A percentile compares a stretch with the other conserved stretches of the same genome.
These are phyloP conservation scores for Suillus subalutaceus DNA, from an alignment of 768 basidiomycete genomes.

Conservation along the genomic window DNA sequence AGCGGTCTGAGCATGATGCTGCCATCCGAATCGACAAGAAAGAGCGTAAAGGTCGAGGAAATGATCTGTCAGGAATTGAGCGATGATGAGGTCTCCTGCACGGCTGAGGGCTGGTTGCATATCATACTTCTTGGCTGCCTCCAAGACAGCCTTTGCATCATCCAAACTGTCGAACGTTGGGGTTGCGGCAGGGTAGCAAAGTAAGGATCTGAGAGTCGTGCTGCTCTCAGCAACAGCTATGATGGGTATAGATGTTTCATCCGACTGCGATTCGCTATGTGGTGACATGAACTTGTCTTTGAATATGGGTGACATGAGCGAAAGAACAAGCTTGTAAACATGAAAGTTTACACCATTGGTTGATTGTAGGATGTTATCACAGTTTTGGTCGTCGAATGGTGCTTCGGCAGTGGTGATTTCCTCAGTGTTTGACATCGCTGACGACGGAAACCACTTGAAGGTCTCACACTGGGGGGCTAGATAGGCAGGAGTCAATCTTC, in stretches of 20 bases:
- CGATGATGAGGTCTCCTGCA: slow-evolving; percentile 18
- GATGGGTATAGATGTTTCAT: slow-evolving; percentile 26
- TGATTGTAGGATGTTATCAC: slow-evolving; percentile 40
- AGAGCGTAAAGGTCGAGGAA: slow-evolving; percentile 32
- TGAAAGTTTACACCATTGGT: slow-evolving; percentile 39
- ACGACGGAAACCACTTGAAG: too few species aligned
- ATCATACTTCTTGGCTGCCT: slow-evolving; percentile 26
- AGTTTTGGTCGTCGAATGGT: slow-evolving; percentile 34
- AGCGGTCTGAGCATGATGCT: slow-evolving; percentile 24
- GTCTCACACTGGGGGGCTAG: too few species aligned
- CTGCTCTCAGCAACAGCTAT: slow-evolving; percentile 45
- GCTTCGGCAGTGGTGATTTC: slow-evolving; percentile 8
- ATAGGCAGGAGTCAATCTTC: not conserved
- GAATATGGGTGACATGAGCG: slow-evolving; percentile 40
- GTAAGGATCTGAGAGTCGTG: slow-evolving; percentile 35
- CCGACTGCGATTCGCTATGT: slow-evolving; percentile 16
- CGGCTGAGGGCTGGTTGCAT: slow-evolving; percentile 24
- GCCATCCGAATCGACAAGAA: slow-evolving; percentile 24
- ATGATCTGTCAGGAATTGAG: slow-evolving; percentile 14
- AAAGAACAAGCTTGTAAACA: slow-evolving; percentile 38
- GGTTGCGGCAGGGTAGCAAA: slow-evolving; percentile 39
- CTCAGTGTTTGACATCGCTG: not conserved
- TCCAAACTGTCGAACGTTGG: slow-evolving; percentile 13
- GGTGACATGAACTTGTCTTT: slow-evolving; percentile 28
- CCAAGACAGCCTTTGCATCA: slow-evolving; percentile 16